A percentile compares a stretch with the other conserved stretches of the same genome.
Evolutionary conservation across 768 basidiomycete species (phyloP).

Genomic region (Suillus fuscotomentosus): DNA sequence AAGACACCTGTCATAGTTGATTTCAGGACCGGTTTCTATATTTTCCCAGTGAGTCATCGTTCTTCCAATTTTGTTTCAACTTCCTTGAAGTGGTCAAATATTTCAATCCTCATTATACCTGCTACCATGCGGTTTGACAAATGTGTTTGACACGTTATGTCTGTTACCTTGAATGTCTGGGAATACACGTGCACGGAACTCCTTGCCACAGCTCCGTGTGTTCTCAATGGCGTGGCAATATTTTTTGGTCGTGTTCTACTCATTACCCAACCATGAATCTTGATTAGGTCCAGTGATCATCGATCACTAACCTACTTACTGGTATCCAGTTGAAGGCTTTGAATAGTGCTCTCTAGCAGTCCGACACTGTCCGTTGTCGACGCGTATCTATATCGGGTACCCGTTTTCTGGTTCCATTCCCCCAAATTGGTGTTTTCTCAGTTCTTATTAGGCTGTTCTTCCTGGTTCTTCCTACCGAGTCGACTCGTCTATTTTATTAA

Average conservation of each 20-base stretch:
- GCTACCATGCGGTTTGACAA: neutral
- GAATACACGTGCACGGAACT: neutral
- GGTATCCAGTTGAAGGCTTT: neutral
- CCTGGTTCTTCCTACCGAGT: neutral
- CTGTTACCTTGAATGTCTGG: neutral
- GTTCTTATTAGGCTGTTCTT: neutral
- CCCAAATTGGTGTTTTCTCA: neutral
- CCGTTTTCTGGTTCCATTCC: neutral
- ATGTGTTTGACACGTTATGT: neutral
- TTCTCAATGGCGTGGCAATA: neutral
- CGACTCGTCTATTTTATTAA: neutral
- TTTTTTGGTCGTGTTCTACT: neutral
- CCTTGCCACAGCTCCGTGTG: neutral
- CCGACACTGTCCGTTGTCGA: neutral
- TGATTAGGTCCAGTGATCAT: neutral
- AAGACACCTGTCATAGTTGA: conserved; percentile 71
- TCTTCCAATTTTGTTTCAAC: neutral
- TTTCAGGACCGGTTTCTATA: conserved; percentile 72
- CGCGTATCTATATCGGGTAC: neutral
- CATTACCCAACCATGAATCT: neutral
- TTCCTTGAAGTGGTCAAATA: neutral
- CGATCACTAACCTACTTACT: neutral
- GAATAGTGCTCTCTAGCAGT: neutral
- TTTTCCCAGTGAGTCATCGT: conserved; percentile 65
- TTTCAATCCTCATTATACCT: neutral